Percentiles rank a stretch among this genome's conserved stretches.
Conservation (phyloP, 2,329 filamentous ascomycete species). For the Polychaeton citri region DNA sequence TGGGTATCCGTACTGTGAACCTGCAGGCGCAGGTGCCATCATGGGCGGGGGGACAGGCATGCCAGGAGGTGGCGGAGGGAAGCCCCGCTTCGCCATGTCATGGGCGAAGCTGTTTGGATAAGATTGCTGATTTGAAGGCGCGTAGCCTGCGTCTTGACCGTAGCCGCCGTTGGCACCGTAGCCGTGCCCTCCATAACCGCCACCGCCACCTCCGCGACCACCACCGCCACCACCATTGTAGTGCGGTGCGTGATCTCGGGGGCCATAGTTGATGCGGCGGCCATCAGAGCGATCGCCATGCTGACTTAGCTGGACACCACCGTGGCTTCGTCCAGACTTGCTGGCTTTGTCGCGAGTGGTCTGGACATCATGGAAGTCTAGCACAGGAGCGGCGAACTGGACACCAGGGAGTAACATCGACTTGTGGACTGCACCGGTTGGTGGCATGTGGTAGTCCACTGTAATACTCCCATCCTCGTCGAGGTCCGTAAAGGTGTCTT, state of each 20-base stretch:
- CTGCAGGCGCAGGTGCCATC: background rate
- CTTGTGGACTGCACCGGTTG: slow-evolving; percentile 62
- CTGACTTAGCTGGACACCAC: slow-evolving; percentile 49
- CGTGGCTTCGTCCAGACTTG: slow-evolving; percentile 54
- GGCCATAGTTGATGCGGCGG: slow-evolving; percentile 40
- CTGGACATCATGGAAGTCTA: slow-evolving; percentile 66
- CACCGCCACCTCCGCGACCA: slow-evolving; percentile 14
- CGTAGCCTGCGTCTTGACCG: too few relatives aligned
- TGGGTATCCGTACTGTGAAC: background rate
- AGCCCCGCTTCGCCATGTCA: background rate
- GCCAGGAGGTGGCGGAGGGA: background rate
- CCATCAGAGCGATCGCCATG: slow-evolving; percentile 32
- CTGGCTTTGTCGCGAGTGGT: slow-evolving; percentile 53
- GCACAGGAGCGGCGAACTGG: slow-evolving; percentile 54
- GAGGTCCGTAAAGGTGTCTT: slow-evolving; percentile 51
- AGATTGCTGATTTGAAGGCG: background rate
- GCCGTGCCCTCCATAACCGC: slow-evolving; percentile 6
- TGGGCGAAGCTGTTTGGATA: background rate
- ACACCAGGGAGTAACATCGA: slow-evolving; percentile 86
- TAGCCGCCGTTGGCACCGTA: background rate
- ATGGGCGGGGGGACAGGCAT: background rate
- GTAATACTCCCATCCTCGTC: slow-evolving; percentile 79
- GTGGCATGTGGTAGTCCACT: slow-evolving; percentile 78
- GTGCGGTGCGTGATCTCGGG: background rate
- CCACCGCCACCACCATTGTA: slow-evolving; percentile 8